Evolutionary conservation across 2,329 filamentous ascomycete species (phyloP).

Genomic region (Lizonia empirigonia): DNA sequence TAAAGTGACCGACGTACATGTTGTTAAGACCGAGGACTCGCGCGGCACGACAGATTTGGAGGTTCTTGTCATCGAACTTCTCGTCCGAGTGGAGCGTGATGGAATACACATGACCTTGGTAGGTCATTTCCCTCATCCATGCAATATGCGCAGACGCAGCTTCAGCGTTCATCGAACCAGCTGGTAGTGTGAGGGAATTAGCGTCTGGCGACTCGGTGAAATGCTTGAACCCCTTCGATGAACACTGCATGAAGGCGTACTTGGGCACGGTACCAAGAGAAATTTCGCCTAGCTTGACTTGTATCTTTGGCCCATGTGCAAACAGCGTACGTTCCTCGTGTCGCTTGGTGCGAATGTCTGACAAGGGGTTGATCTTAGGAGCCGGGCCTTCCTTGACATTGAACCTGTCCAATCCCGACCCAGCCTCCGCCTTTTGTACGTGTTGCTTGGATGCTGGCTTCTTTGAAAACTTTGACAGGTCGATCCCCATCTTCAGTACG

Average conservation of each 20-base stretch:
- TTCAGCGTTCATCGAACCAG: constrained; percentile 22
- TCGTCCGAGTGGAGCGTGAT: constrained; percentile 24
- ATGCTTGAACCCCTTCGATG: constrained; percentile 25
- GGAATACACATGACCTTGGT: constrained; percentile 30
- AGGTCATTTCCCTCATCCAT: constrained; percentile 37
- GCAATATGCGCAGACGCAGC: constrained; percentile 24
- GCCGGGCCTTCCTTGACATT: constrained; percentile 11
- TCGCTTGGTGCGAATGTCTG: constrained; percentile 32
- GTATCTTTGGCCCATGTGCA: constrained; percentile 27
- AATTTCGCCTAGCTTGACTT: constrained; percentile 25
- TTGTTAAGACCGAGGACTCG: constrained; percentile 35
- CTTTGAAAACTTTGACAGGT: constrained; percentile 30
- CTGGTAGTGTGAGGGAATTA: constrained; percentile 20
- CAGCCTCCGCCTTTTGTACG: background rate
- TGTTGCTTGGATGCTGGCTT: constrained; percentile 4
- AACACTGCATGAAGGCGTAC: constrained; percentile 39
- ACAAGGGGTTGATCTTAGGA: constrained; percentile 15
- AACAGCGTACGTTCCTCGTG: constrained; percentile 27
- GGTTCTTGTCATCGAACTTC: constrained; percentile 27
- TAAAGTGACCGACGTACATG: constrained; percentile 42
- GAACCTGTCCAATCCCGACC: background rate
- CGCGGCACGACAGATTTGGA: constrained; percentile 32
- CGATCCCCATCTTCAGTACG: constrained; percentile 28
- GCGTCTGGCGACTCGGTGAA: constrained; percentile 25
- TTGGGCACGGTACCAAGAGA: constrained; percentile 26